phyloP scores from a whole-genome alignment of 2,329 filamentous ascomycete species.

The Talaromyces verruculosus region DNA sequence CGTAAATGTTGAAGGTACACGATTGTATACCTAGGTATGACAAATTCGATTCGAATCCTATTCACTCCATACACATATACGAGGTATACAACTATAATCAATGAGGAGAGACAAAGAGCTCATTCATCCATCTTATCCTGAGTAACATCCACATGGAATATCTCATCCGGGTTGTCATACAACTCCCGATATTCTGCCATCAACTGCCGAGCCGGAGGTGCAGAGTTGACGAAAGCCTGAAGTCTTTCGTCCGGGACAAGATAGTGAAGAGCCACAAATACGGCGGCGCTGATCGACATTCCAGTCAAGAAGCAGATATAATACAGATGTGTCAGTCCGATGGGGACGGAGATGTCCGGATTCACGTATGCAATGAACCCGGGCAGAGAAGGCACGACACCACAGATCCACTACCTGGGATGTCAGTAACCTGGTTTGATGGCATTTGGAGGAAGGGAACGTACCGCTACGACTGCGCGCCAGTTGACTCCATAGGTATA shows the following conservation, averaged over 20 bases:
- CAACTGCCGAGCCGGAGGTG: slow-evolving; percentile 11
- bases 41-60: not conserved
- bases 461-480: slow-evolving; percentile 28
- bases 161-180: slow-evolving; percentile 15
- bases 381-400: slow-evolving; percentile 44
- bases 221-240: slow-evolving; percentile 11
- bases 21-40: not conserved
- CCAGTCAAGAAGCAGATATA: slow-evolving; percentile 29
- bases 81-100: too few relatives aligned
- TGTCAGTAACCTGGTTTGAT: slow-evolving; percentile 30
- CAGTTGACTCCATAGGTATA: slow-evolving; percentile 29
- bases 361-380: slow-evolving; percentile 47
- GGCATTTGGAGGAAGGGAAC: slow-evolving; percentile 21
- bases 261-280: slow-evolving; percentile 26
- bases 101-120: not conserved
- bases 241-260: slow-evolving; percentile 5
- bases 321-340: slow-evolving; percentile 37
- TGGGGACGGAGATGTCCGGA: slow-evolving; percentile 33
- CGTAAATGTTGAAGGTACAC: too few relatives aligned
- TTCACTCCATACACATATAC: not conserved
- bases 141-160: not conserved
- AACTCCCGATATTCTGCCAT: slow-evolving; percentile 13
- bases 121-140: slow-evolving; percentile 2
- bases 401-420: slow-evolving; percentile 41
- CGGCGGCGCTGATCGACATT: slow-evolving; percentile 23